Percentiles rank a stretch among this genome's conserved stretches.
phyloP scores from a whole-genome alignment of 768 basidiomycete genomes.

The Atractiella rhizophila region DNA sequence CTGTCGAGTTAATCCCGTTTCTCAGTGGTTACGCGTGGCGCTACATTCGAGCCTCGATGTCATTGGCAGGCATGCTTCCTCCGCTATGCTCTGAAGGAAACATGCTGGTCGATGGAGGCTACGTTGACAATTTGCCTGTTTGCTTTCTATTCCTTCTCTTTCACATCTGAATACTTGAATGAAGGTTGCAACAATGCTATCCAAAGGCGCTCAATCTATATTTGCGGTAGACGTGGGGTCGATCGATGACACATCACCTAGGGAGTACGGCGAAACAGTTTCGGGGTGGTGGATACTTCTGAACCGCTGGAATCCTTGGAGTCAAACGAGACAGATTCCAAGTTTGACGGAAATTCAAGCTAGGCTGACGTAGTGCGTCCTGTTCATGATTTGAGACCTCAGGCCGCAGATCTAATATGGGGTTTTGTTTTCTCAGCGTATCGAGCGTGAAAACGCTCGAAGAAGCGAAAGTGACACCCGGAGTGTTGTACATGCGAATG shows the following conservation, averaged over 20 bases:
- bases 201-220: slow-evolving; percentile 66
- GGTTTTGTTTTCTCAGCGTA: slow-evolving; percentile 39
- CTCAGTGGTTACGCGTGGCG: slow-evolving; percentile 97
- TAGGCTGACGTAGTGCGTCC: slow-evolving; percentile 70
- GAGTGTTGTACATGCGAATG: slow-evolving; percentile 77
- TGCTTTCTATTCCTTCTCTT: slow-evolving; percentile 13
- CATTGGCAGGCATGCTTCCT: slow-evolving; percentile 75
- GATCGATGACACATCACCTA: slow-evolving; percentile 83
- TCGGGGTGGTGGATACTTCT: slow-evolving; percentile 90
- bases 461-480: slow-evolving; percentile 71
- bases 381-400: not conserved
- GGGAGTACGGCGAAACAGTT: slow-evolving; percentile 79
- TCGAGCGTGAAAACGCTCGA: slow-evolving; percentile 85
- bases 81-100: slow-evolving; percentile 84
- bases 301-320: slow-evolving; percentile 68
- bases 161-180: not conserved
- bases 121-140: slow-evolving; percentile 55
- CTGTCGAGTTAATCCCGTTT: too few species aligned
- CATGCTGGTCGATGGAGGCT: slow-evolving; percentile 45
- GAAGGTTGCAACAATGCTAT: slow-evolving; percentile 70
- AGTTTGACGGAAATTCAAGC: slow-evolving; percentile 82
- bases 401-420: not conserved
- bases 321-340: slow-evolving; percentile 42
- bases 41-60: slow-evolving; percentile 87
- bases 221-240: slow-evolving; percentile 83